Evolutionary conservation across 2,329 filamentous ascomycete species (phyloP), one percentile per base, ranked within the genome.

Genomic region (Sporothrix protearum): DNA sequence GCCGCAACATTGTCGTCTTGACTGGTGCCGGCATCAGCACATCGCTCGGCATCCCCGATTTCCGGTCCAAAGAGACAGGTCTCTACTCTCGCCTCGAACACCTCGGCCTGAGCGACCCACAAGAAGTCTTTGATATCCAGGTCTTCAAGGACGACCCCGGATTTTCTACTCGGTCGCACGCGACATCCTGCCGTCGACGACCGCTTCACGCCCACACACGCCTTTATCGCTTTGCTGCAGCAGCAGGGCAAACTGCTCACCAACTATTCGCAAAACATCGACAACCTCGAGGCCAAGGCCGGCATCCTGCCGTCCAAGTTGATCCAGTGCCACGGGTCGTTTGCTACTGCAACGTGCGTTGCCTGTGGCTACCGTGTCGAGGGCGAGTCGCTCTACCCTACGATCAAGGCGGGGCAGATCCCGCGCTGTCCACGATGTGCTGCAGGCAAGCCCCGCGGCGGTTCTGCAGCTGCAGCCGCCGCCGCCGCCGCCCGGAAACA

Each of bases 201-300:
- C 75, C 89, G 89, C 76, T 97, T 89, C 83, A 94, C 95, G 0
- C 94, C 95, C 0, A 98, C 96, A 0, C 96, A 99, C 83, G 90
- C 91, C 69, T 99, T 99, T 82, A 96, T 99, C 78, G 89, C 90
- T 45, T 86, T 97, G 76, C 87, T 99, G 47, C 92, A 99, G 80
- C 87, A 95, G 76, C 92, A 94, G 80, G 89, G 88, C 75, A 97
- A 97, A 80, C 87, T 99, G 7, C 87, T 97, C 73, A 98, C 94
- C 55, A 97, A 98, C 82, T 99, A 97, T 83, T 97, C 96, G 0
- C 96, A 99, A 80, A 99, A 99, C 80, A 98, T 99, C 78, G 96
- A 99, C 83, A 97, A 97, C 76, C 89, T 97, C 68, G 95, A 99
- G 80, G 87, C 90, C 73, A 90, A 92, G 77, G 95, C 95, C 0